Conservation (phyloP, 169 alveolate genomes). For the Eimeria sp. region DNA sequence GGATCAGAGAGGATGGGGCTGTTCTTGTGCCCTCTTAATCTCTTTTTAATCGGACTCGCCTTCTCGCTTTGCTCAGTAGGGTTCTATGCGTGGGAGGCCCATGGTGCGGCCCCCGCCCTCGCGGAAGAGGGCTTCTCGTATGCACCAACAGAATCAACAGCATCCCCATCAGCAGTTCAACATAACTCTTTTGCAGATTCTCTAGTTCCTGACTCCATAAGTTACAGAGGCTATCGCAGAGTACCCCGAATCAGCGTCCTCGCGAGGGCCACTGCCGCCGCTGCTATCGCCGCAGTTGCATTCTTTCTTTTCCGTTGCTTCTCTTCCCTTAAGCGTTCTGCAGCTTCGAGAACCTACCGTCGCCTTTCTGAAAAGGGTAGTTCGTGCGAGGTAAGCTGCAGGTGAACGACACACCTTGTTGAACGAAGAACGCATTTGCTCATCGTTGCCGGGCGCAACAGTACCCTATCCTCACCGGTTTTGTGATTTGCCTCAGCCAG, state of each 20-base stretch:
- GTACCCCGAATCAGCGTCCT: not conserved
- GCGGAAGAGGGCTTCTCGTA: not conserved
- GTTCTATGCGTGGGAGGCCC: not conserved
- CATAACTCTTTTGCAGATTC: not conserved
- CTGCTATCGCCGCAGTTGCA: not conserved
- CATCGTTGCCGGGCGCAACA: not conserved
- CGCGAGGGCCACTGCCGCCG: not conserved
- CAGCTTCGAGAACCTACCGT: not conserved
- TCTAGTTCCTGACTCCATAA: not conserved
- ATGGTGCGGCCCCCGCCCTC: conserved; percentile 5
- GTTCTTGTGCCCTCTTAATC: not conserved
- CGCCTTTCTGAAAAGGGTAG: not conserved
- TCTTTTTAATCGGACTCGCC: not conserved
- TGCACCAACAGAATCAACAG: not conserved
- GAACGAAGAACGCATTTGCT: not conserved
- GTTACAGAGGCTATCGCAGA: not conserved
- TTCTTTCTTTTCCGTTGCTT: conserved; percentile 15
- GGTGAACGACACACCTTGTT: not conserved
- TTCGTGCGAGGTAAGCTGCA: not conserved
- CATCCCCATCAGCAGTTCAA: not conserved
- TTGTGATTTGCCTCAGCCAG: not conserved
- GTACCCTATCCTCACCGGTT: not conserved
- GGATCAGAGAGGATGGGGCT: not conserved
- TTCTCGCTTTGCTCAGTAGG: not conserved
- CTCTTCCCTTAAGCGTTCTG: not conserved